Conservation (phyloP, 805 yeast genomes). For the Candida sphagnicola region DNA sequence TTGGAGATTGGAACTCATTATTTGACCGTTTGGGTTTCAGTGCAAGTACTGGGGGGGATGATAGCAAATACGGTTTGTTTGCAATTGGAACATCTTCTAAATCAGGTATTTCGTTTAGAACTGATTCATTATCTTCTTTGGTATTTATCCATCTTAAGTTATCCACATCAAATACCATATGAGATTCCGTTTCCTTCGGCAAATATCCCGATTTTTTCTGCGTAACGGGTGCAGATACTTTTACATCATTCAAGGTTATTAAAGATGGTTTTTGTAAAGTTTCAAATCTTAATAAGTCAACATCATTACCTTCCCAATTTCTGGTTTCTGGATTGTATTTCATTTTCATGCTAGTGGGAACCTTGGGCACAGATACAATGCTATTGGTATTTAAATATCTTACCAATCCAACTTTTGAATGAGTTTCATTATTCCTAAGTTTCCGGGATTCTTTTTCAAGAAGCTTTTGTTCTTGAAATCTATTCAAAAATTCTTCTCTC, state of each 20-base stretch:
- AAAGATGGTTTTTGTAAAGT: conserved; percentile 33
- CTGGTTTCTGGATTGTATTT: conserved; percentile 47
- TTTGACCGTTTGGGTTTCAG: background rate
- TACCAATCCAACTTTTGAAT: conserved; percentile 27
- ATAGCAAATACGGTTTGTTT: conserved; percentile 1
- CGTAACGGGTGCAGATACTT: conserved; percentile 10
- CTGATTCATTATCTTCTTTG: conserved; percentile 32
- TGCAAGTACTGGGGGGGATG: conserved; percentile 3
- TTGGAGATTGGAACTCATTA: conserved; percentile 6
- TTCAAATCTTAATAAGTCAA: conserved; percentile 52
- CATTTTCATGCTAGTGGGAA: conserved; percentile 35
- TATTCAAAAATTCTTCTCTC: conserved; percentile 26
- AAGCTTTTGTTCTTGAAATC: conserved; percentile 25
- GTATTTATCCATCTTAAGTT: conserved; percentile 57
- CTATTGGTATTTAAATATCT: conserved; percentile 21
- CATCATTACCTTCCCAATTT: conserved; percentile 67
- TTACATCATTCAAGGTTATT: conserved; percentile 27
- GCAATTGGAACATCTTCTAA: conserved; percentile 11
- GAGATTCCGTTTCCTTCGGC: background rate
- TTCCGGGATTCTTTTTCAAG: conserved; percentile 11
- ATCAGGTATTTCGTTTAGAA: conserved; percentile 51
- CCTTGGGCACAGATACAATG: conserved; percentile 9
- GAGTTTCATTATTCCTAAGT: conserved; percentile 7
- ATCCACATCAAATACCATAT: conserved; percentile 57
- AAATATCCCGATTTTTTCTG: background rate